Percentiles rank a stretch among this genome's conserved stretches.
phyloP scores from a whole-genome alignment of 768 basidiomycete species.

The Hericium coralloides region DNA sequence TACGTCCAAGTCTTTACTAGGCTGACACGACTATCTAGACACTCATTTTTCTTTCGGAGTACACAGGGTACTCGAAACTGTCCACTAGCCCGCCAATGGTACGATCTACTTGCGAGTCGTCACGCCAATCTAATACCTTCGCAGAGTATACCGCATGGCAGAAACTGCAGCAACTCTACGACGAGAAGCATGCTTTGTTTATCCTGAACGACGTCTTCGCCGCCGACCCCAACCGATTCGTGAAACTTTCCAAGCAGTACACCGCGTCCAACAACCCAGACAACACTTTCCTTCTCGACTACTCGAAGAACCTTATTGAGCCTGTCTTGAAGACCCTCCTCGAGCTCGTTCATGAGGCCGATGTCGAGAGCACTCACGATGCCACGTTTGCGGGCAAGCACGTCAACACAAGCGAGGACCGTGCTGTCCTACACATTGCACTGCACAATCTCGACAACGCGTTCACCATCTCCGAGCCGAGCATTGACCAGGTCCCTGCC shows the following conservation, averaged over 20 bases:
- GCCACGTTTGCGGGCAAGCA: constrained; percentile 94
- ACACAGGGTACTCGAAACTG: too few species aligned
- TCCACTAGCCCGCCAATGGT: constrained; percentile 16
- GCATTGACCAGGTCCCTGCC: constrained; percentile 70
- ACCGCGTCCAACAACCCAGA: constrained; percentile 52
- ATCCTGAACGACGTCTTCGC: constrained; percentile 90
- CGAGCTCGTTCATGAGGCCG: constrained; percentile 74
- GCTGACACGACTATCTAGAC: too few species aligned
- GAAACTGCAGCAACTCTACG: constrained; percentile 80
- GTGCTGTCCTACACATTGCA: constrained; percentile 92
- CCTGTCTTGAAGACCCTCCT: constrained; percentile 75
- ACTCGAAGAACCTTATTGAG: constrained; percentile 92
- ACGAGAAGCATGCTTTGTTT: constrained; percentile 60
- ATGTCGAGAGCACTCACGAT: constrained; percentile 77
- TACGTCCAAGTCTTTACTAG: too few species aligned
- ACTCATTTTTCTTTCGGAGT: too few species aligned
- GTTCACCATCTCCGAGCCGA: constrained; percentile 72
- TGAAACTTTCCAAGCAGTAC: constrained; percentile 76
- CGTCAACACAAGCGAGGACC: constrained; percentile 98
- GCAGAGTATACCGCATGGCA: constrained; percentile 87
- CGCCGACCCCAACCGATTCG: constrained; percentile 79
- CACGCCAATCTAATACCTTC: background rate
- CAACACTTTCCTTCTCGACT: constrained; percentile 86
- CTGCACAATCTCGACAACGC: constrained; percentile 72
- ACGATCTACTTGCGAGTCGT: background rate